These are phyloP conservation scores for Salvia sclarea DNA, from an alignment of 305 asterid genomes.

Conservation along the genomic window DNA sequence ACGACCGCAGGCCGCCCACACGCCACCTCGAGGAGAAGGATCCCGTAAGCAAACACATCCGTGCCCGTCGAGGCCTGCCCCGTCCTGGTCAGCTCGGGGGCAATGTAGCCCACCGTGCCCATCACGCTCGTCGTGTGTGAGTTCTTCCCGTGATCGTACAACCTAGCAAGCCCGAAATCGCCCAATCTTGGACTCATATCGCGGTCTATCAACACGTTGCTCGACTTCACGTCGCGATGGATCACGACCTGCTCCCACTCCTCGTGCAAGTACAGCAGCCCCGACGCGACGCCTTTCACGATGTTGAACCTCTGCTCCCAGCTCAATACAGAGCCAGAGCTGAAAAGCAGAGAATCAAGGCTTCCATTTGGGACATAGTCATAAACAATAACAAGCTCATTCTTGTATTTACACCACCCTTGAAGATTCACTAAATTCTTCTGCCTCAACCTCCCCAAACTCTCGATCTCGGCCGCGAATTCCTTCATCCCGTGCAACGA, in stretches of 20 bases:
- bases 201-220: slow-evolving; percentile 64
- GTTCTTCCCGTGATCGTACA: slow-evolving; percentile 53
- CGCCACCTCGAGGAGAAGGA: slow-evolving; percentile 69
- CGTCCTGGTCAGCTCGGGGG: slow-evolving; percentile 58
- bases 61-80: slow-evolving; percentile 66
- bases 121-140: slow-evolving; percentile 69
- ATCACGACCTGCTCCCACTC: slow-evolving; percentile 84
- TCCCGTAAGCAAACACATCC: slow-evolving; percentile 69
- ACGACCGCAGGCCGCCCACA: slow-evolving; percentile 61
- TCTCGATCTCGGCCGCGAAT: slow-evolving; percentile 77
- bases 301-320: slow-evolving; percentile 72
- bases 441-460: slow-evolving; percentile 71
- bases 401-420: slow-evolving; percentile 79
- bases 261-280: slow-evolving; percentile 70
- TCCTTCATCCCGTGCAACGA: slow-evolving; percentile 62
- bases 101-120: slow-evolving; percentile 79
- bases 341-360: slow-evolving; percentile 55
- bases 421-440: slow-evolving; percentile 67
- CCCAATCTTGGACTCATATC: slow-evolving; percentile 69
- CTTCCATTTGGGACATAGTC: slow-evolving; percentile 74
- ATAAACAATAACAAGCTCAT: slow-evolving; percentile 60
- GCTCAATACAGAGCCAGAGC: slow-evolving; percentile 24
- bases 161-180: slow-evolving; percentile 77
- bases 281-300: slow-evolving; percentile 64
- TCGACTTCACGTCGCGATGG: slow-evolving; percentile 72